phyloP scores from a whole-genome alignment of 352 stramenopile species.

The Pilasporangium apinafurcum region DNA sequence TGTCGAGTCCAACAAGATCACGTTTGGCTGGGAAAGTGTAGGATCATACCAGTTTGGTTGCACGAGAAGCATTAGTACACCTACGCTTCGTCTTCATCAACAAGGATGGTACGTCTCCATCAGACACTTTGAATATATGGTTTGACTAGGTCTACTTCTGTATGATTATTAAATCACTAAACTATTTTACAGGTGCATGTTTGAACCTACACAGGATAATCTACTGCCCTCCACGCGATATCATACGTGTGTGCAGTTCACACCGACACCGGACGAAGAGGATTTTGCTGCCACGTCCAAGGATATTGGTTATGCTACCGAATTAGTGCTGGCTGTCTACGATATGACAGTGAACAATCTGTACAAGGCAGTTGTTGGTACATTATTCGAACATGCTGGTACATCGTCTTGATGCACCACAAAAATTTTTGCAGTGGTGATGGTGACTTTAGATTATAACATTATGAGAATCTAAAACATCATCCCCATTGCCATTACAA shows the following conservation, averaged over 20 bases:
- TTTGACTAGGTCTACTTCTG: too few relatives aligned
- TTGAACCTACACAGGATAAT: constrained; percentile 36
- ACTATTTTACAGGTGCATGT: too few relatives aligned
- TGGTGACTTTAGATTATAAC: too few relatives aligned
- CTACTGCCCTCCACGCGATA: constrained; percentile 31
- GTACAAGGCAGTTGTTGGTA: constrained; percentile 23
- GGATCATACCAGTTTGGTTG: constrained; percentile 25
- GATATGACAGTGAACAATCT: constrained; percentile 27
- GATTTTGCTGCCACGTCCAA: constrained; percentile 9
- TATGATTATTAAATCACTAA: too few relatives aligned
- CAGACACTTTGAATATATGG: too few relatives aligned
- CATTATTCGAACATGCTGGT: constrained; percentile 6
- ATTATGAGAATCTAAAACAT: too few relatives aligned
- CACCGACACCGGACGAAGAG: constrained; percentile 15
- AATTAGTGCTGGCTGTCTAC: constrained; percentile 29
- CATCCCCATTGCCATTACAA: too few relatives aligned
- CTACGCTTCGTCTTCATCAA: too few relatives aligned
- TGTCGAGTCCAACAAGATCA: constrained; percentile 32
- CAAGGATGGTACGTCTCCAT: too few relatives aligned
- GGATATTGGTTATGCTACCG: constrained; percentile 26
- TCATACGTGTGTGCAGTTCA: constrained; percentile 40
- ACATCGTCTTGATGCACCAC: too few relatives aligned
- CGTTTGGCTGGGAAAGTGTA: constrained; percentile 43
- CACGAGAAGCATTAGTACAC: constrained; percentile 52
- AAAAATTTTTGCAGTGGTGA: too few relatives aligned